Conservation (phyloP, 2,329 filamentous ascomycete species). For the Ceratocystis ficicola region DNA sequence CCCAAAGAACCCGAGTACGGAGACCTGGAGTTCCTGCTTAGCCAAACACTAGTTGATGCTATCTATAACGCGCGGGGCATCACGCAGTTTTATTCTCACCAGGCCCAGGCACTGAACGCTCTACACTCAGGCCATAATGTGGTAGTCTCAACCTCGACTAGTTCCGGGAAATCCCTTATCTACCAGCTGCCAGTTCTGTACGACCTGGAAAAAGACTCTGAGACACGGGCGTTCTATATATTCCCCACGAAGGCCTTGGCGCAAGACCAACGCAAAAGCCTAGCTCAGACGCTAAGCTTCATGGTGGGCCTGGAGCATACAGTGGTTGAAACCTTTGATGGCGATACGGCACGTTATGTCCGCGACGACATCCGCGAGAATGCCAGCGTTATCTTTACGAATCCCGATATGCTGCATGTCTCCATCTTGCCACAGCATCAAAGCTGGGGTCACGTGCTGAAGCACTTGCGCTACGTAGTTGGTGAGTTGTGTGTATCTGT, state of each 20-base stretch:
- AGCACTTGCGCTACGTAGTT: constrained; percentile 82
- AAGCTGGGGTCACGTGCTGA: constrained; percentile 75
- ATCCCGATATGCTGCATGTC: constrained; percentile 94
- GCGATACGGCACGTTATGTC: constrained; percentile 74
- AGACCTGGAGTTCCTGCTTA: constrained; percentile 72
- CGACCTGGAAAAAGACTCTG: constrained; percentile 63
- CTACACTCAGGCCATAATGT: constrained; percentile 73
- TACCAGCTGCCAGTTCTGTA: constrained; percentile 90
- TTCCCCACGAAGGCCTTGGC: constrained; percentile 95
- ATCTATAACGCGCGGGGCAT: constrained; percentile 87
- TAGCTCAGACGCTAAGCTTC: constrained; percentile 72
- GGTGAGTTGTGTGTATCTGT: constrained; percentile 30
- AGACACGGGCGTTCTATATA: constrained; percentile 86
- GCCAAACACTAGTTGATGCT: constrained; percentile 88
- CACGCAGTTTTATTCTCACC: constrained; percentile 75
- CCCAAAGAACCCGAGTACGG: constrained; percentile 71
- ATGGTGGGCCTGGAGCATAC: constrained; percentile 64
- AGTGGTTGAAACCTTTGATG: constrained; percentile 87
- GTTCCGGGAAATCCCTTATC: constrained; percentile 94
- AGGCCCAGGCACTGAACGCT: constrained; percentile 85
- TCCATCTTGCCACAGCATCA: constrained; percentile 88
- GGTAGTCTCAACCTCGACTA: constrained; percentile 88
- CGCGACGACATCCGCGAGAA: constrained; percentile 74
- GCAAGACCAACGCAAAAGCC: constrained; percentile 80
- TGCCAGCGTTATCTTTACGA: constrained; percentile 89